Base-by-base conservation (phyloP, 345 rosid genomes). In the Abelmoschus esculentus region DNA sequence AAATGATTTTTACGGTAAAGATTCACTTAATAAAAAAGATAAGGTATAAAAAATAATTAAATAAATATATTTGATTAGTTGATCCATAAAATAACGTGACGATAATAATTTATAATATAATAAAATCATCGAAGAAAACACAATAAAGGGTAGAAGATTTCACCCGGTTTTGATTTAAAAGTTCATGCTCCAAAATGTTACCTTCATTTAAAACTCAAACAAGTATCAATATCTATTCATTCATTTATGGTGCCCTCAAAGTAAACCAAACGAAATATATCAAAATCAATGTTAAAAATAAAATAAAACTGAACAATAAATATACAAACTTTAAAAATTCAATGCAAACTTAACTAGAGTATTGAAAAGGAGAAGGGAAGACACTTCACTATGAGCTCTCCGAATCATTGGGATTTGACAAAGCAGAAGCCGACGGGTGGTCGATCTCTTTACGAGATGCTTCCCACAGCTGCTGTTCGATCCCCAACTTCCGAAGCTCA, bases 381-480 rank as follows among this genome's bases (percentile, higher is more conserved):
- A 49, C n/a, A 5, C 15, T 14, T 73, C 68, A 75, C 28, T 7
- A 68, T 0, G 75, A 76, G 36, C 49, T 34, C 10, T 80, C 85
- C 5, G 63, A 76, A 70, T 80, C 74, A 59, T 75, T 75, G 70
- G 72, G 82, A 78, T 73, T 69, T 29, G 61, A 75, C 75, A 73
- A 40, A 36, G 62, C 73, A 3, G 72, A 73, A 9, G 76, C 42
- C 26, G 77, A 55, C 3, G 80, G 76, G 65, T 75, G 83, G 29
- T 80, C 88, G 66, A 78, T 87, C 72, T 86, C 89, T 74, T 73
- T 78, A 34, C 98, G 82, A 72, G 98, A 92, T 31, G 90, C 87
- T 84, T 87, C 96, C 96, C 98, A 92, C 17, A 92, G 86, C 66
- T 87, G 96, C 66, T 85, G 98, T 76, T 92, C 96, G 61, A 92